Conservation (phyloP, 208 protist species). For the Trypanosoma brucei region DNA sequence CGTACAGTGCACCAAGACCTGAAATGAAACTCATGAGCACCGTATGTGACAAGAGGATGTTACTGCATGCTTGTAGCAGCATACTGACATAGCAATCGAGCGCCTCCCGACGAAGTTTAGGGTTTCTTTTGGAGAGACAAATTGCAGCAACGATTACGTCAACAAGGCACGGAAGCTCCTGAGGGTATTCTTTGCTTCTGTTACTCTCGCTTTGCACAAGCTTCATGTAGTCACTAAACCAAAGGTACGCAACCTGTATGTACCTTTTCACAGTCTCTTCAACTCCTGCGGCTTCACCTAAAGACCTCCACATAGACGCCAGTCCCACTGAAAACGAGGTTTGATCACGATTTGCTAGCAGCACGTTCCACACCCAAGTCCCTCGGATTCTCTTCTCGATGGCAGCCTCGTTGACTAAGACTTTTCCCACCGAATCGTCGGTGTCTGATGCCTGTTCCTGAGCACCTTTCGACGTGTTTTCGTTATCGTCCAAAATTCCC, state of each 20-base stretch:
- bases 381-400: conserved; percentile 2
- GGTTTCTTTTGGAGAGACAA: conserved; percentile 23
- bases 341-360: conserved; percentile 18
- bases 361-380: conserved; percentile 28
- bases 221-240: conserved; percentile 15
- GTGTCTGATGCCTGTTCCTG: too few relatives aligned
- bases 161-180: conserved; percentile 17
- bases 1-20: conserved; percentile 11
- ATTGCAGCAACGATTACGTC: conserved; percentile 13
- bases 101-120: conserved; percentile 7
- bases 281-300: conserved; percentile 19
- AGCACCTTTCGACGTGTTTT: too few relatives aligned
- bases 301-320: conserved; percentile 19
- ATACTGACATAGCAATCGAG: conserved; percentile 11
- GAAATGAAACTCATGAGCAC: conserved; percentile 8
- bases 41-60: conserved; percentile 12
- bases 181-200: conserved; percentile 12
- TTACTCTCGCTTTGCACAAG: background rate
- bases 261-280: conserved; percentile 9
- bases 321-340: conserved; percentile 16
- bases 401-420: background rate
- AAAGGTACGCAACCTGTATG: conserved; percentile 9
- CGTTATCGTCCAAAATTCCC: too few relatives aligned
- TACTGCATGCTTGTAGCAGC: conserved; percentile 18
- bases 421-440: too few relatives aligned